Conservation (phyloP, 208 protist species). For the Acanthamoeba triangularis region DNA sequence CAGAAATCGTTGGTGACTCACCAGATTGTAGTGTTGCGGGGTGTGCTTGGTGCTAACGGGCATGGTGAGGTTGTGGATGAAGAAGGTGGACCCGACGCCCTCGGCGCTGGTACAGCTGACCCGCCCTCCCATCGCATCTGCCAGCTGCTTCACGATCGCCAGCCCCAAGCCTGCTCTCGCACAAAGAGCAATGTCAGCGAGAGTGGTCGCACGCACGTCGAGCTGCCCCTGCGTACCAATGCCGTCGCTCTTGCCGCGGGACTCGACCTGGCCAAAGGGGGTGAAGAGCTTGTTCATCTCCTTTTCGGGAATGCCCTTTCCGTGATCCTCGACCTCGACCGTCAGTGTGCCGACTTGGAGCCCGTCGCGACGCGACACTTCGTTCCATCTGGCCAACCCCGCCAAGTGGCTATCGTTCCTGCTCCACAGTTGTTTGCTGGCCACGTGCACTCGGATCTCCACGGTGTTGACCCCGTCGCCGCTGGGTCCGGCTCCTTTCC, state of each 20-base stretch:
- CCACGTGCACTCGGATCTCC: background rate
- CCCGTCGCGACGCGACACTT: background rate
- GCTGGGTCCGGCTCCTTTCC: background rate
- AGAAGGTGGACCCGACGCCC: conserved; percentile 17
- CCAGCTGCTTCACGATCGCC: conserved; percentile 19
- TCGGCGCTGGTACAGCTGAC: background rate
- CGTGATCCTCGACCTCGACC: background rate
- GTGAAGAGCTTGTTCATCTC: conserved; percentile 15
- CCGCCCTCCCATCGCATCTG: background rate
- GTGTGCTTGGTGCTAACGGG: background rate
- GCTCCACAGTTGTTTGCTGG: background rate
- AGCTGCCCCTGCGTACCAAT: background rate
- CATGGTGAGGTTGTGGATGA: background rate
- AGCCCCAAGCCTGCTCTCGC: background rate
- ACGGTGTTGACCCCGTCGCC: background rate
- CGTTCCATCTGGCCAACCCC: background rate
- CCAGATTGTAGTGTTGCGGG: background rate
- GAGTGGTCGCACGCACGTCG: no score
- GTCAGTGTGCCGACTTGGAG: background rate
- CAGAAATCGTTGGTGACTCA: background rate
- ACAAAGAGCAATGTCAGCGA: background rate
- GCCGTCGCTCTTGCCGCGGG: background rate
- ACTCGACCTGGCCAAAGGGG: background rate
- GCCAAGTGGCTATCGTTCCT: background rate
- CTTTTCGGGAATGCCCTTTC: background rate